Base-by-base conservation (phyloP, 441 rosid genomes). In the Manihot esculenta region DNA sequence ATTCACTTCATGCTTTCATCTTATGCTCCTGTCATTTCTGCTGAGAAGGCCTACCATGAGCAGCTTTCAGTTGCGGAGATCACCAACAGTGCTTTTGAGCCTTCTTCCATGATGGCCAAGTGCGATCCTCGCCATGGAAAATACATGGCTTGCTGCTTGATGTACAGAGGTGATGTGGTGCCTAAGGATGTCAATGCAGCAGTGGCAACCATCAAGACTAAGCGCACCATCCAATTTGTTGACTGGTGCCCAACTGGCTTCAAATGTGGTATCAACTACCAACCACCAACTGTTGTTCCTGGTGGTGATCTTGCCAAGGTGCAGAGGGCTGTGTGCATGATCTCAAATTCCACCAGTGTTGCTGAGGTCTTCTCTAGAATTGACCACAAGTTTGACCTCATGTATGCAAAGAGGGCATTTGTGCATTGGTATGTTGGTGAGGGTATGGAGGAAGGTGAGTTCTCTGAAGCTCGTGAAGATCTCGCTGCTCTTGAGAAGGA, bases 371-470 rank as follows among this genome's bases (percentile, higher is more conserved):
- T 58, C 62, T 27, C 42, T 27, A 9, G n/a, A 17, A 33, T 17
- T 1, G 61, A 57, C 61, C 42, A 30, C 20, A 58, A 58, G n/a
- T 58, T 33, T 58, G 42, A 33, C 21, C 62, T 58, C 21, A 58
- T 30, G 62, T 49, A 58, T 15, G 62, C 62, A 27, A 58, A 30
- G 38, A 30, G 38, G n/a, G 5, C 20, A 26, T 61, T 61, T 41
- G 64, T 61, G 26, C 64, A 61, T 24, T 61, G 64, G 17, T 61
- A 54, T 54, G 59, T 54, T 3, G 59, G 59, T 10, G 59, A 54
- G 59, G 59, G 59, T 13, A 54, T 23, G 20, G 59, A 54, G 59
- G 59, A 54, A 54, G 59, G 59, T 9, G 59, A 54, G 30, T 21
- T 54, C 59, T 54, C 59, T 5, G 54, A 18, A 50, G 54, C 54